These are phyloP conservation scores for Cladobotryum protrusum DNA, from an alignment of 2,329 filamentous ascomycete genomes.

Conservation along the genomic window DNA sequence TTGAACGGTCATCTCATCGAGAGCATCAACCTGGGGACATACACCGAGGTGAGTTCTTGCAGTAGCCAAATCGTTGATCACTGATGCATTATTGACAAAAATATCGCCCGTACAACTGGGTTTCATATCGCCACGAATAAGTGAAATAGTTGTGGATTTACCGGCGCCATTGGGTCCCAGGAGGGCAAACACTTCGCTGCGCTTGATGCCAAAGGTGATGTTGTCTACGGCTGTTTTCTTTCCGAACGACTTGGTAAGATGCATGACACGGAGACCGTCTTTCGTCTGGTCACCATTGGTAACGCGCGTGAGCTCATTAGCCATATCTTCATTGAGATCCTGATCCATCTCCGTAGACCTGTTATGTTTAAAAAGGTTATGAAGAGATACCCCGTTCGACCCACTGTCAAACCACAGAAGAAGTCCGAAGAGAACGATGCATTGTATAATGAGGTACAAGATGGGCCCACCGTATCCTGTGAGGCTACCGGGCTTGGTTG, in stretches of 20 bases:
- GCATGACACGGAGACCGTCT: constrained; percentile 72
- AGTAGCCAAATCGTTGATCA: constrained; percentile 61
- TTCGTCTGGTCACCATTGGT: constrained; percentile 32
- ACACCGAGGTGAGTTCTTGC: constrained; percentile 80
- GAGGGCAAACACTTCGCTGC: constrained; percentile 79
- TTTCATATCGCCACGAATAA: constrained; percentile 79
- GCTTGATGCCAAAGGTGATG: constrained; percentile 75
- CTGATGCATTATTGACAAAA: constrained; percentile 70
- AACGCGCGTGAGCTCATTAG: constrained; percentile 58
- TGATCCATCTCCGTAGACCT: constrained; percentile 25
- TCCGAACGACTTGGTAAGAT: constrained; percentile 75
- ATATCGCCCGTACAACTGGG: constrained; percentile 70
- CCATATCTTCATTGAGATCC: constrained; percentile 52
- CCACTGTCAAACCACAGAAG: constrained; percentile 79
- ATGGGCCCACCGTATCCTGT: constrained; percentile 77
- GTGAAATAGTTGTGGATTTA: constrained; percentile 81
- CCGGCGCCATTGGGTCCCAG: constrained; percentile 88
- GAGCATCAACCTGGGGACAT: constrained; percentile 81
- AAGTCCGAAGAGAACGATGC: constrained; percentile 61
- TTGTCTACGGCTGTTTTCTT: constrained; percentile 76
- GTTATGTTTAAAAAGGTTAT: constrained; percentile 32
- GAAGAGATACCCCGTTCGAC: constrained; percentile 50
- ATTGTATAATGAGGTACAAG: constrained; percentile 72
- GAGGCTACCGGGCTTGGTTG: constrained; percentile 63
- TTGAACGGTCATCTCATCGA: constrained; percentile 83